Base-by-base conservation (phyloP, 805 yeast species). In the Saccharomyces kudriavzevii region DNA sequence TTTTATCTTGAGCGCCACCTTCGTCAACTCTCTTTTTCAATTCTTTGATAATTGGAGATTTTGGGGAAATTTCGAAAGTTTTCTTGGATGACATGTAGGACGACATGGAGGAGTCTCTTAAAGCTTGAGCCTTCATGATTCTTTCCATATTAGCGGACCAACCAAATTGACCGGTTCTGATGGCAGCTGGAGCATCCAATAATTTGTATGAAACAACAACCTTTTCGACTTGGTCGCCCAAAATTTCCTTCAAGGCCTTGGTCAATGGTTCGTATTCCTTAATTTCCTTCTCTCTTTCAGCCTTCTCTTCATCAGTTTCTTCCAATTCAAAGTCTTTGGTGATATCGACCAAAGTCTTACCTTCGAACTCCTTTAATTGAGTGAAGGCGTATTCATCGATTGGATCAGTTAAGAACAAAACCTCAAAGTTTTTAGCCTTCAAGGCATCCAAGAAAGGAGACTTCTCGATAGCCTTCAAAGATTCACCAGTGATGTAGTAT, bases 61-160 rank as follows among this genome's bases (percentile, higher is more conserved):
- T 86, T 78, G 99, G 97, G 68, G 98, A 92, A 65, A 94, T 90
- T 83, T 94, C 99, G 69, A 94, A 89, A 71, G 94, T 94, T 86
- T 94, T 94, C 89, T 94, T 94, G 54, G 99, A 94, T 49, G 98
- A 87, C 99, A 94, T 94, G 94, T 94, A 94, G 59, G 97, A 84
- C 45, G 98, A 90, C 99, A 94, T 94, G 66, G 96, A 82, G 67
- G 96, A 88, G 77, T 94, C 99, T 81, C 98, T 90, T 70, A 94
- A 81, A 67, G 99, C 99, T 82, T 94, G 99, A 59, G 99, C 99
- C 83, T 94, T 94, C 99, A 94, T 94, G 83, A 94, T 94, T 87
- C 99, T 92, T 83, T 94, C 99, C 99, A 94, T 94, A 83, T 94
- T 94, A 70, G 99, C 99, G 65, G 99, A 94, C 99, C 99, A 94